Percentiles rank a stretch among this genome's conserved stretches.
phyloP scores from a whole-genome alignment of 1,284 basidiomycete species.

The Trichosporon sp. region DNA sequence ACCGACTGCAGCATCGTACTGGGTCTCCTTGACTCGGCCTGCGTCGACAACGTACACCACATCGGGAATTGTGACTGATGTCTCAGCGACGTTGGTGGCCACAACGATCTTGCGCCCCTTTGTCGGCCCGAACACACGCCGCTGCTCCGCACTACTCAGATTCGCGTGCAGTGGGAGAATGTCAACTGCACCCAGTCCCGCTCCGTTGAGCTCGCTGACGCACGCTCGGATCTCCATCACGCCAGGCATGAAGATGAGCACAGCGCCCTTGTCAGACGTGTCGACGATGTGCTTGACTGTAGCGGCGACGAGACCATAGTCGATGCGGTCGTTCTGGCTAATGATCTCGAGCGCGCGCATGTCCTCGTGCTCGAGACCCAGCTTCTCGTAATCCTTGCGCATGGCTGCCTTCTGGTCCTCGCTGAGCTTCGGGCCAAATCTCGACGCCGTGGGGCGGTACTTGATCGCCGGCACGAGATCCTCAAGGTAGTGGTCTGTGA shows the following conservation, averaged over 20 bases:
- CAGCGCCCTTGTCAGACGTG: conserved; percentile 55
- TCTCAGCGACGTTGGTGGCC: conserved; percentile 80
- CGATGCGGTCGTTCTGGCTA: conserved; percentile 60
- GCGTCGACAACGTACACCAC: conserved; percentile 77
- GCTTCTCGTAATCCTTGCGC: conserved; percentile 53
- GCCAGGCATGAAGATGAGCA: conserved; percentile 84
- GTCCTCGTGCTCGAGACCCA: conserved; percentile 56
- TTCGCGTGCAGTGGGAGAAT: conserved; percentile 87
- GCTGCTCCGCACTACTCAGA: conserved; percentile 76
- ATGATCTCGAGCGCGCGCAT: conserved; percentile 60
- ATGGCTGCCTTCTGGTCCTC: conserved; percentile 54
- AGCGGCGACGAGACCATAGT: conserved; percentile 69
- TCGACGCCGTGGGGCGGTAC: conserved; percentile 44
- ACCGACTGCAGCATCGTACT: conserved; percentile 69
- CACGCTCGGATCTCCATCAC: conserved; percentile 81
- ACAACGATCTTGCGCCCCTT: conserved; percentile 78
- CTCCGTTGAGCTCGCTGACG: conserved; percentile 59
- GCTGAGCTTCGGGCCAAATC: conserved; percentile 50
- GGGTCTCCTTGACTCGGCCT: conserved; percentile 84
- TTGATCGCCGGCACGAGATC: conserved; percentile 61
- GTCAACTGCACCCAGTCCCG: conserved; percentile 52
- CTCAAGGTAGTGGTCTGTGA: conserved; percentile 73
- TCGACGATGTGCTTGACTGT: conserved; percentile 63
- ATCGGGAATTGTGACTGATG: conserved; percentile 90
- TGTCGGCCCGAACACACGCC: conserved; percentile 68